Evolutionary conservation across 345 rosid genomes (phyloP), one percentile per base, ranked within the genome.

Genomic region (Gossypium thurberi): DNA sequence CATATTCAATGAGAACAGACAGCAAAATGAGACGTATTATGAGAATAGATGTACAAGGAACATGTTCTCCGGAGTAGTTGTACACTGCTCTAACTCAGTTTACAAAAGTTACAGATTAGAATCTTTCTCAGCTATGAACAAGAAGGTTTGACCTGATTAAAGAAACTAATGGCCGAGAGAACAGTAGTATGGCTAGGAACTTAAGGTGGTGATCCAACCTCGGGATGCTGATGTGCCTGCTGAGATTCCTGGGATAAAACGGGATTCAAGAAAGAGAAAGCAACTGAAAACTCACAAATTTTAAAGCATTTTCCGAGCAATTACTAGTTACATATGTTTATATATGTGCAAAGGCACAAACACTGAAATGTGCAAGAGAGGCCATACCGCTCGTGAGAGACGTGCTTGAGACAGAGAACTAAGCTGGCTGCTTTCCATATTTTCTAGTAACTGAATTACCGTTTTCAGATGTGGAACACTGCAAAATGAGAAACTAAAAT

Each of bases 351-450:
- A 12, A 67, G 14, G 57, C 1, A 10, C 43, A 51, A 50, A 10
- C 18, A 50, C 33, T 10, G 4, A 37, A 17, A 25, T 3, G 18
- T 23, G 20, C 18, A 23, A 20, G 69, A 18, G 65, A 48, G 37
- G 11, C 21, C 15, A 18, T 73, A 73, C 64, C 70, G 65, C 60
- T 58, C 14, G 69, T 60, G 65, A 9, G 11, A 73, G 59, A 46
- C 56, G 66, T 69, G 75, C 47, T 65, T 72, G 85, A 7, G 89
- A 83, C 53, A 85, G 84, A 74, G 85, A 65, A 80, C 26, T 80
- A 40, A 88, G 88, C 67, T 88, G 92, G 80, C 81, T 78, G 77
- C 76, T 80, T 77, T 85, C 95, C 89, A 90, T 88, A 60, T 90
- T 85, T 6, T 76, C 80, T 33, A 90, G 90, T 23, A 90, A 77